Conservation (phyloP, 306 rosid genomes). For the Malus sylvestris region DNA sequence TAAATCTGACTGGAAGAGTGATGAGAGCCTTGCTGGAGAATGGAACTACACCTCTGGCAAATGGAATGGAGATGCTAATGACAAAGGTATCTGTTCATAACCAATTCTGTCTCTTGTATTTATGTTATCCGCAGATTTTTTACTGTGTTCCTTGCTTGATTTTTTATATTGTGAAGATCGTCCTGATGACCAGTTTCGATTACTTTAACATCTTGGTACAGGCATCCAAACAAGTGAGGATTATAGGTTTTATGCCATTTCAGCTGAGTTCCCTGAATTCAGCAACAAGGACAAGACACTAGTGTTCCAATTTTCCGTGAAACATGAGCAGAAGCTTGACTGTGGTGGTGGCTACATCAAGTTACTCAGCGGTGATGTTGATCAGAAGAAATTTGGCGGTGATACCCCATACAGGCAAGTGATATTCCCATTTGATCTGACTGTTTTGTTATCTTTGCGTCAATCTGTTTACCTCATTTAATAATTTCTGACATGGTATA, state of each 20-base stretch:
- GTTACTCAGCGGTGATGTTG: constrained; percentile 78
- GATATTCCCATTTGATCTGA: constrained; percentile 2
- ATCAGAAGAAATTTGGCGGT: constrained; percentile 97
- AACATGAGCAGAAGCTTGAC: constrained; percentile 99
- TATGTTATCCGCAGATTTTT: neutral
- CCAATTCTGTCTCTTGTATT: neutral
- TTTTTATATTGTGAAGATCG: neutral
- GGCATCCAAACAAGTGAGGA: constrained; percentile 99
- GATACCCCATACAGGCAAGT: constrained; percentile 91
- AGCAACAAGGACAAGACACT: constrained; percentile 83
- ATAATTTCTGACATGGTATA: constrained; percentile 10
- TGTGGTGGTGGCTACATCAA: constrained; percentile 99
- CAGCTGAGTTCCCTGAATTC: constrained; percentile 94
- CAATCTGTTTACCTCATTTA: neutral
- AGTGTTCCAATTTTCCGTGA: constrained; percentile 91
- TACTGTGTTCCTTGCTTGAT: neutral
- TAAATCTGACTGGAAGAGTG: constrained; percentile 92
- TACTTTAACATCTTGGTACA: constrained; percentile 23
- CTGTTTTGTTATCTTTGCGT: neutral
- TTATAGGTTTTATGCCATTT: constrained; percentile 85
- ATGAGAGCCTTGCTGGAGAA: constrained; percentile 78
- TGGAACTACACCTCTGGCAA: constrained; percentile 96
- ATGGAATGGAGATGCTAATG: constrained; percentile 81
- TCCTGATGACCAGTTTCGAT: neutral
- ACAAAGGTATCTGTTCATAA: constrained; percentile 53